These are phyloP conservation scores for Reticulascus tulasneorum DNA, from an alignment of 2,329 filamentous ascomycete species.

Conservation along the genomic window DNA sequence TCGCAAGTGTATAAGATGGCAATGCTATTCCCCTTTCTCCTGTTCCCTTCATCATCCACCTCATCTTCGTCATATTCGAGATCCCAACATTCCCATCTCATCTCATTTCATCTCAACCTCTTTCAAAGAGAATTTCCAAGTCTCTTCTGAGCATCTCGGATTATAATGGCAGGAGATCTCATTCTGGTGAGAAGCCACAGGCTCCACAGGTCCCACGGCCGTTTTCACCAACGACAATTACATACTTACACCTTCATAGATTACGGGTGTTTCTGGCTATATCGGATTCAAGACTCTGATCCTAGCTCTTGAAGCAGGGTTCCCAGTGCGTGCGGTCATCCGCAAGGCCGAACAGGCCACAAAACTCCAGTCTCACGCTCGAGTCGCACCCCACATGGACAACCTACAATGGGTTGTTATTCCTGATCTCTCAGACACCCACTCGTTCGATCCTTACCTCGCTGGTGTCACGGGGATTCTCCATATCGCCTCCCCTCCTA, in stretches of 20 bases:
- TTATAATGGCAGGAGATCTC: too few relatives aligned
- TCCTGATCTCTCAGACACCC: constrained; percentile 28
- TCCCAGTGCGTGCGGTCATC: constrained; percentile 22
- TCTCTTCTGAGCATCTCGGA: too few relatives aligned
- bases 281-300: constrained; percentile 23
- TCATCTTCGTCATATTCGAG: background rate
- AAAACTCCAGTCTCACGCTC: background rate
- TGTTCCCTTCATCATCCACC: background rate
- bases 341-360: constrained; percentile 15
- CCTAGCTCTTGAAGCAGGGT: constrained; percentile 17
- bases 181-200: too few relatives aligned
- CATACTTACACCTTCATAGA: too few relatives aligned
- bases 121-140: too few relatives aligned
- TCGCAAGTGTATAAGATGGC: too few relatives aligned
- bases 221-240: too few relatives aligned
- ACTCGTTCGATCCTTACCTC: constrained; percentile 36
- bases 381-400: constrained; percentile 7
- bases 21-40: too few relatives aligned
- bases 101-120: too few relatives aligned
- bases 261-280: constrained; percentile 25
- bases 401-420: constrained; percentile 24
- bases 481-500: constrained; percentile 22
- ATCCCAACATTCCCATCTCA: background rate
- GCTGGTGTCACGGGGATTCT: constrained; percentile 32
- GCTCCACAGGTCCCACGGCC: too few relatives aligned